Evolutionary conservation across 192 early-diverging fungal genomes (phyloP).

Genomic region (Podila horticola): DNA sequence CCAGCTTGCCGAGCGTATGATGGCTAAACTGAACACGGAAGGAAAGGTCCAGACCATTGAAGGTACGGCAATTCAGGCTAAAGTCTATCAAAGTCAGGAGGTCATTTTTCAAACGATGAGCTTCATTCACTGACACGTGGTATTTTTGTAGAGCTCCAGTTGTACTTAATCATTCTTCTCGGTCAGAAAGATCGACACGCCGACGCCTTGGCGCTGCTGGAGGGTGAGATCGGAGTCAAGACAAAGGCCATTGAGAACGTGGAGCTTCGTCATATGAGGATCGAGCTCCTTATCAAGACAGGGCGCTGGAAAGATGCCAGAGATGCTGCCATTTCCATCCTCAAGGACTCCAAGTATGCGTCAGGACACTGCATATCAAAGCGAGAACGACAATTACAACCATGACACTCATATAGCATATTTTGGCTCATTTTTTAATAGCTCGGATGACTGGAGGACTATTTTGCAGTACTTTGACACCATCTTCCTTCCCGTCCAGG

Average conservation of each 20-base stretch:
- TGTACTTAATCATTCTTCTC: slow-evolving; percentile 80
- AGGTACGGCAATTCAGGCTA: slow-evolving; percentile 23
- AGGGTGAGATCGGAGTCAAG: slow-evolving; percentile 67
- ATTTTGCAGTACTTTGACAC: slow-evolving; percentile 72
- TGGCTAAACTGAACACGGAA: slow-evolving; percentile 78
- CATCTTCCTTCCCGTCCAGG: slow-evolving; percentile 54
- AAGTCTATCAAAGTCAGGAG: too few species aligned
- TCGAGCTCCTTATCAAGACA: slow-evolving; percentile 61
- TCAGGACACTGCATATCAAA: neutral
- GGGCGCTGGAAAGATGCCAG: slow-evolving; percentile 59
- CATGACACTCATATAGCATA: too few species aligned
- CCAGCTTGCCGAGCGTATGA: slow-evolving; percentile 85
- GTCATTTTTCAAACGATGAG: too few species aligned
- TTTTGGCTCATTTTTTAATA: slow-evolving; percentile 13
- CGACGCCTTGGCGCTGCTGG: slow-evolving; percentile 72
- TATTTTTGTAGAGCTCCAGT: slow-evolving; percentile 67
- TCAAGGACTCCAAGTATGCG: slow-evolving; percentile 33
- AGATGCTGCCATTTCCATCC: slow-evolving; percentile 48
- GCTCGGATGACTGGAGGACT: slow-evolving; percentile 80
- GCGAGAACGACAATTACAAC: too few species aligned
- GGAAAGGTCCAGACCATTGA: slow-evolving; percentile 74
- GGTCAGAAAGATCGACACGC: slow-evolving; percentile 70
- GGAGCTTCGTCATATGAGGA: slow-evolving; percentile 72
- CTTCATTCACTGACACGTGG: too few species aligned
- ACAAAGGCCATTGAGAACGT: slow-evolving; percentile 73